These are phyloP conservation scores for Acarospora socialis DNA, from an alignment of 2,329 filamentous ascomycete genomes.

Conservation along the genomic window DNA sequence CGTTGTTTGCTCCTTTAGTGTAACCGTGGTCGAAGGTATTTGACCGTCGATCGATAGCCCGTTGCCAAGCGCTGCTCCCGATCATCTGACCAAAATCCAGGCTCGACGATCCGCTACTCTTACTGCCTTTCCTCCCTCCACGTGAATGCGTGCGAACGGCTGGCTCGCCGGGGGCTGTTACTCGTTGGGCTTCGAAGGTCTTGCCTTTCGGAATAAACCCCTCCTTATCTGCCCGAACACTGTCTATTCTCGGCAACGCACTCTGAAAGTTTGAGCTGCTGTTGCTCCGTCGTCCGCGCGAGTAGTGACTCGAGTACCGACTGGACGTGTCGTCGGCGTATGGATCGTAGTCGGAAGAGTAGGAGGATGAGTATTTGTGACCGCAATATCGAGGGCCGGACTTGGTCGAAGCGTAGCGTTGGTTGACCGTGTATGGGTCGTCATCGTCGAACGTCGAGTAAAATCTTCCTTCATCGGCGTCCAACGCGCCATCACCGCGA, in stretches of 20 bases:
- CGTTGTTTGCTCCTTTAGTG: slow-evolving; percentile 8
- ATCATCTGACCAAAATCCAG: slow-evolving; percentile 51
- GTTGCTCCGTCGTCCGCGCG: slow-evolving; percentile 54
- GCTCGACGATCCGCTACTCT: slow-evolving; percentile 62
- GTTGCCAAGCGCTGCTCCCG: slow-evolving; percentile 17
- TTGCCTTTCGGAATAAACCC: slow-evolving; percentile 22
- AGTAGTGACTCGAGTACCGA: slow-evolving; percentile 28
- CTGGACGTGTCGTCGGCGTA: slow-evolving; percentile 24
- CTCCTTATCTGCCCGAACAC: slow-evolving; percentile 35
- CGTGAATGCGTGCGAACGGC: slow-evolving; percentile 32
- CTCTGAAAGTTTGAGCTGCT: slow-evolving; percentile 61
- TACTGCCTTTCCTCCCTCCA: slow-evolving; percentile 50
- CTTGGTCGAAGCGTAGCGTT: slow-evolving; percentile 18
- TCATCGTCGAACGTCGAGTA: slow-evolving; percentile 27
- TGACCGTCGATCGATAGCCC: slow-evolving; percentile 23
- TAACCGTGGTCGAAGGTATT: slow-evolving; percentile 10
- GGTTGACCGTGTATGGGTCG: slow-evolving; percentile 21
- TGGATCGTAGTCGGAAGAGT: slow-evolving; percentile 42
- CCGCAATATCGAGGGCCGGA: slow-evolving; percentile 36
- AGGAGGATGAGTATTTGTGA: slow-evolving; percentile 46
- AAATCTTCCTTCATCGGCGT: slow-evolving; percentile 12
- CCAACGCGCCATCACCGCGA: slow-evolving; percentile 18
- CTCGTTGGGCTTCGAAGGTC: slow-evolving; percentile 21
- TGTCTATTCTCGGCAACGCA: slow-evolving; percentile 47
- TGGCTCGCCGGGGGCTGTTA: slow-evolving; percentile 15